Evolutionary conservation across 495 filamentous ascomycete genomes (phyloP).

Genomic region (Penicillium chermesinum): DNA sequence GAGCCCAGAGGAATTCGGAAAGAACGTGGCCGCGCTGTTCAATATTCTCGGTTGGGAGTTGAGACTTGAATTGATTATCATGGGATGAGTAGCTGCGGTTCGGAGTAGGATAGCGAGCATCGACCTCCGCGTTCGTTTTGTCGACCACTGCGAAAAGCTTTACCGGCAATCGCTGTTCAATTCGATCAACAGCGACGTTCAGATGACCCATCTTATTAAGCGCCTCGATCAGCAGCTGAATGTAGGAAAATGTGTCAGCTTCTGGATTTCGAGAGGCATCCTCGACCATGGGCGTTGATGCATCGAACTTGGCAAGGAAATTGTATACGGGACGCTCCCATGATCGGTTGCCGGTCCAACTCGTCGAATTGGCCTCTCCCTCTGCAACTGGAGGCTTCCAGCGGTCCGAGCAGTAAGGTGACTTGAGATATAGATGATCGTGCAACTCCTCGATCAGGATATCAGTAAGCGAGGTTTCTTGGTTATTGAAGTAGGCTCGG

Average conservation of each 20-base stretch:
- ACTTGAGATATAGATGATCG: slow-evolving; percentile 95
- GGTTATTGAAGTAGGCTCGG: slow-evolving; percentile 82
- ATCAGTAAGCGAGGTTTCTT: slow-evolving; percentile 87
- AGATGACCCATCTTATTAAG: slow-evolving; percentile 82
- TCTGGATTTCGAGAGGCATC: slow-evolving; percentile 89
- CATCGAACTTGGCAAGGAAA: slow-evolving; percentile 77
- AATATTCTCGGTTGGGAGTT: slow-evolving; percentile 60
- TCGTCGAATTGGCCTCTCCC: slow-evolving; percentile 48
- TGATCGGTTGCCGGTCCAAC: slow-evolving; percentile 23
- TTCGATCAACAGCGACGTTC: slow-evolving; percentile 76
- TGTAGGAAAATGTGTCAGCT: slow-evolving; percentile 89
- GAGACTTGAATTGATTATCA: slow-evolving; percentile 36
- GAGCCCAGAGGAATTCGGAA: slow-evolving; percentile 80
- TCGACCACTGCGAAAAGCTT: slow-evolving; percentile 93
- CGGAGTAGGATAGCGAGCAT: slow-evolving; percentile 76
- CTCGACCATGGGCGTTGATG: slow-evolving; percentile 66
- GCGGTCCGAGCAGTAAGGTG: slow-evolving; percentile 88
- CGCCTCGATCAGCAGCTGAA: slow-evolving; percentile 80
- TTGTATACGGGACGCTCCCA: slow-evolving; percentile 65
- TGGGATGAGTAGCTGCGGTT: slow-evolving; percentile 51
- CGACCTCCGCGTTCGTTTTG: slow-evolving; percentile 88
- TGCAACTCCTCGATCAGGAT: slow-evolving; percentile 95
- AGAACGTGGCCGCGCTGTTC: slow-evolving; percentile 75
- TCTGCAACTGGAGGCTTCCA: slow-evolving; percentile 64
- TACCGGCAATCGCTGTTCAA: slow-evolving; percentile 89